Base-by-base conservation (phyloP, 768 basidiomycete species). In the Amanita subjunquillea region DNA sequence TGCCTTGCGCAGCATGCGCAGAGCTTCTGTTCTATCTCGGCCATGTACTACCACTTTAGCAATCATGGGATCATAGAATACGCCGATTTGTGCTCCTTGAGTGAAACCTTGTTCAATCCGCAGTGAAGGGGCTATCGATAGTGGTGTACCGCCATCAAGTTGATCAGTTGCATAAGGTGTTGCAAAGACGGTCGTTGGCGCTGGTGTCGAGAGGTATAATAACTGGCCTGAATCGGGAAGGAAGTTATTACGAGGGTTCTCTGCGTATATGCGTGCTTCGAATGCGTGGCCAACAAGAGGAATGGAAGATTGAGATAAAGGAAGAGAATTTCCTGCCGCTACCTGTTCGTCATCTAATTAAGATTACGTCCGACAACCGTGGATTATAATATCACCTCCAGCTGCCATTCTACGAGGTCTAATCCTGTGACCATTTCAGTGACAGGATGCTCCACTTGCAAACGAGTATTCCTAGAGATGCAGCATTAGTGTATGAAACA, bases 341-440 rank as follows among this genome's bases (percentile, higher is more conserved):
- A 95, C 86, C 84, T 88, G 23, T 32, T 12, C 20, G 27, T 4
- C 17, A 22, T 39, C 6, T 10, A 10, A 27, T 3, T 47, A 27
- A 17, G n/a, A 39, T 38, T 9, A 23, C 6, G 10, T 22, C 13
- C 9, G 17, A 9, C 48, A 53, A 48, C 17, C 12, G 30, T 9
- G 13, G 34, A 56, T 7, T 0, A 38, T 13, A 22, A 36, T 38
- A 37, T 44, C 61, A 83, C 89, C 72, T 91, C 85, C 20, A 96
- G 72, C 62, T 97, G 93, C 92, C 92, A 95, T 67, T 95, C 87
- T 6, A 97, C 93, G 4, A 97, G 81, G 61, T 97, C 93, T 23
- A 92, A 74, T 1, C 91, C 91, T 1, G 93, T 96, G 48, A 96
- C 81, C 85, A 94, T 94, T 67, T 94, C 92, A 0, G 92, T 93